A percentile compares a stretch with the other conserved stretches of the same genome.
phyloP scores from a whole-genome alignment of 2,329 filamentous ascomycete species.

The Colletotrichum destructivum region DNA sequence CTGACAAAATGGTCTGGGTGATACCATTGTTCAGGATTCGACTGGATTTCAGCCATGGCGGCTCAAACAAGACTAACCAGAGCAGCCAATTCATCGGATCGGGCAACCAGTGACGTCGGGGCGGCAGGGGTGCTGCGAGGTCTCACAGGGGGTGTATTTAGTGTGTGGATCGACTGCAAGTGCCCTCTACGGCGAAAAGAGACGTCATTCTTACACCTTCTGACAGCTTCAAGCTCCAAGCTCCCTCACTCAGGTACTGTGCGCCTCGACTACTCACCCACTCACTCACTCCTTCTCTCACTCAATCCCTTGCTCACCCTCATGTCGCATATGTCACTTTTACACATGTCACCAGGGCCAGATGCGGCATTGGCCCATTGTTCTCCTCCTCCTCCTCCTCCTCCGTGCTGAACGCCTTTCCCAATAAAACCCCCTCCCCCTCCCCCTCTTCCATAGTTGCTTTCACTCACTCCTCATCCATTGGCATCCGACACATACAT shows the following conservation, averaged over 20 bases:
- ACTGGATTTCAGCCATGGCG: background rate
- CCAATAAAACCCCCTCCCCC: background rate
- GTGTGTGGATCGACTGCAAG: conserved; percentile 22
- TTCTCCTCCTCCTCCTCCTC: no score
- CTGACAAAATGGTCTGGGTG: no score
- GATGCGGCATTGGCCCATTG: background rate
- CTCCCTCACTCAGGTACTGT: background rate
- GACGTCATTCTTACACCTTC: conserved; percentile 40
- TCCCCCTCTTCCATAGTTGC: background rate
- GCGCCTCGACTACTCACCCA: background rate
- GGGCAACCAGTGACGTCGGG: conserved; percentile 33
- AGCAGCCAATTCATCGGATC: conserved; percentile 13
- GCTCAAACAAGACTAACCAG: background rate
- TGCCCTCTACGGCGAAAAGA: background rate
- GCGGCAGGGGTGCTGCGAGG: background rate
- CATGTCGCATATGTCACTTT: background rate
- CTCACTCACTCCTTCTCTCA: background rate
- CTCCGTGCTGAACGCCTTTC: background rate
- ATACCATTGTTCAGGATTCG: no score
- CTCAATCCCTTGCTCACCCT: background rate
- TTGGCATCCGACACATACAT: background rate
- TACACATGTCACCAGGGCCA: conserved; percentile 4
- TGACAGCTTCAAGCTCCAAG: background rate
- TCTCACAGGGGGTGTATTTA: conserved; percentile 1
- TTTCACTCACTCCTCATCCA: background rate